phyloP scores from a whole-genome alignment of 371 early-diverging fungal genomes.

The Mortierella sp. region DNA sequence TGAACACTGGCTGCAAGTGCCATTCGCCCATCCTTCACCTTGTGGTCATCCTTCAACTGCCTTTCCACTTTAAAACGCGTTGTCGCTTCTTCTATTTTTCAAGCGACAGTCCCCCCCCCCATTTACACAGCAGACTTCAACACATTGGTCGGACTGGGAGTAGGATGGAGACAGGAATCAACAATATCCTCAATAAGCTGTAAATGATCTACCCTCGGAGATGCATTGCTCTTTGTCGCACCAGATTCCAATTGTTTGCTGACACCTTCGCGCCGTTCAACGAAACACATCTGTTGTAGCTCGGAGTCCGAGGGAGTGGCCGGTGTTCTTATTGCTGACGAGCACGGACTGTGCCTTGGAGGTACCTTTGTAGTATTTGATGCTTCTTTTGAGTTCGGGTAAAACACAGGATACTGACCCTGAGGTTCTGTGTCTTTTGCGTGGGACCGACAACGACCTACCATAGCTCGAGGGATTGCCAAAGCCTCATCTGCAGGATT shows the following conservation, averaged over 20 bases:
- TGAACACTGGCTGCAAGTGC: too few species aligned
- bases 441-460: too few species aligned
- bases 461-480: conserved; percentile 48
- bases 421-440: too few species aligned
- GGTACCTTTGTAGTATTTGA: conserved; percentile 23
- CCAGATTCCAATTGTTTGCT: not conserved
- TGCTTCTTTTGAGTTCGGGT: too few species aligned
- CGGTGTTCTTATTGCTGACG: conserved; percentile 54
- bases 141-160: too few species aligned
- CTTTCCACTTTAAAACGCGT: too few species aligned
- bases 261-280: not conserved
- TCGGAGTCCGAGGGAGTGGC: conserved; percentile 52
- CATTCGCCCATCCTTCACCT: too few species aligned
- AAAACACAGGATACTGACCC: not conserved
- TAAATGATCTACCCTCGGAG: conserved; percentile 5
- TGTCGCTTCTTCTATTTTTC: too few species aligned
- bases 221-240: not conserved
- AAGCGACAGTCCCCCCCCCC: too few species aligned
- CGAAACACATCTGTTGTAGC: too few species aligned
- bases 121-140: too few species aligned
- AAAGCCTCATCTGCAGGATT: conserved; percentile 54
- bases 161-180: conserved; percentile 50
- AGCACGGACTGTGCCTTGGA: conserved; percentile 55
- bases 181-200: conserved; percentile 49
- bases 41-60: too few species aligned